Evolutionary conservation across 768 basidiomycete genomes (phyloP).

Genomic region (Cystofilobasidium macerans): DNA sequence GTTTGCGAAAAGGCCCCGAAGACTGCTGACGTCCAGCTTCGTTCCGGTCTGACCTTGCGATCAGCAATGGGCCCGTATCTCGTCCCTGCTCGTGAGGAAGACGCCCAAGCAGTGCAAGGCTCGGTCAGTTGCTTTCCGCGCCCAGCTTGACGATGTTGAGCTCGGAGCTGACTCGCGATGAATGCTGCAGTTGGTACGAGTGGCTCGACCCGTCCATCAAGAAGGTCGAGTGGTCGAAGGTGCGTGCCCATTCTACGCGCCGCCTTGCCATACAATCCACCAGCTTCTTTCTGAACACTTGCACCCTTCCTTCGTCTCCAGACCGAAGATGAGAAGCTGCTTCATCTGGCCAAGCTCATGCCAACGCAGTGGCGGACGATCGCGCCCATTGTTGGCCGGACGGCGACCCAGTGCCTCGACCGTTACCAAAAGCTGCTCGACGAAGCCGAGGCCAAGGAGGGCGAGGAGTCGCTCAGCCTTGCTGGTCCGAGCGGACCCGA

Average conservation of each 20-base stretch:
- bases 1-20: neutral
- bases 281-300: no score
- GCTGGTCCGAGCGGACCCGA: slow-evolving; percentile 67
- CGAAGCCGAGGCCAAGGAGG: slow-evolving; percentile 93
- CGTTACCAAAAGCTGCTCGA: slow-evolving; percentile 96
- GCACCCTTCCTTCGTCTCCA: slow-evolving; percentile 32
- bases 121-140: neutral
- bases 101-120: slow-evolving; percentile 98
- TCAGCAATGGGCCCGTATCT: slow-evolving; percentile 76
- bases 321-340: slow-evolving; percentile 96
- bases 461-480: slow-evolving; percentile 73
- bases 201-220: slow-evolving; percentile 99
- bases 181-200: slow-evolving; percentile 63
- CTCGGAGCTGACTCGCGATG: neutral
- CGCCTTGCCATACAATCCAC: no score
- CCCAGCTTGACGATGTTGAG: neutral
- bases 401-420: slow-evolving; percentile 94
- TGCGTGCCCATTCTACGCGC: slow-evolving; percentile 34
- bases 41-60: neutral
- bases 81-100: slow-evolving; percentile 90
- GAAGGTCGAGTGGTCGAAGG: slow-evolving; percentile 99
- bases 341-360: slow-evolving; percentile 97
- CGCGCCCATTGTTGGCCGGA: slow-evolving; percentile 93
- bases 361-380: slow-evolving; percentile 99
- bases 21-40: neutral